Base-by-base conservation (phyloP, 225 moss, liverwort and hornwort species). In the Asterella californica region DNA sequence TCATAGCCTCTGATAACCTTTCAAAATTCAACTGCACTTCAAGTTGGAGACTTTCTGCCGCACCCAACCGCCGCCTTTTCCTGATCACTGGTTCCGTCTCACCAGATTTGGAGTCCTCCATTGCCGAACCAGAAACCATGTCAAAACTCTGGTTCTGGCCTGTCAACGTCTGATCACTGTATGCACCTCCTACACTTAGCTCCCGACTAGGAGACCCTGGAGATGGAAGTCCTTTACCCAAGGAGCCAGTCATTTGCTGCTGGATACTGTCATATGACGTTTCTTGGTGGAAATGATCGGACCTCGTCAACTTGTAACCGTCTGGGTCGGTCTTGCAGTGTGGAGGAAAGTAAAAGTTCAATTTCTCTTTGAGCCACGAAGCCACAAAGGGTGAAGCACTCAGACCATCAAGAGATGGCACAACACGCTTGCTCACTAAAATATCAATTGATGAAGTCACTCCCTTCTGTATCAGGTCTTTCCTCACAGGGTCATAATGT, bases 381-480 rank as follows among this genome's bases (percentile, higher is more conserved):
- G 92, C 87, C n/a, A 99, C 85, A 18, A 90, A 49, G 78, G 80
- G 87, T 67, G 90, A 88, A 50, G 88, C 92, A 64, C 91, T 91
- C 1, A 99, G 90, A 46, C 90, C 93, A 80, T 99, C 93, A 63
- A 99, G 79, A 76, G 99, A 99, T 64, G 91, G 92, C 47, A 99
- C 99, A 69, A 99, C 99, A 24, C 99, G 95, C 88, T 99, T 99
- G 45, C 91, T 90, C 67, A 95, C 93, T 76, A 99, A 86, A 49
- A 99, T 95, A 69, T 95, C 99, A 70, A 99, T 86, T 47, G 99
- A 99, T 46, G 85, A 90, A 52, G 95, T 94, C 72, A 99, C 95
- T 77, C 99, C 95, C 83, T 93, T 95, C 84, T 93, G 85, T 77
- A 99, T 90, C 83, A 94, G 65, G 68, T 95, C 92, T 79, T 90